A percentile compares a stretch with the other conserved stretches of the same genome.
phyloP scores from a whole-genome alignment of 371 early-diverging fungal genomes.

The Syncephalastrum contaminatum region DNA sequence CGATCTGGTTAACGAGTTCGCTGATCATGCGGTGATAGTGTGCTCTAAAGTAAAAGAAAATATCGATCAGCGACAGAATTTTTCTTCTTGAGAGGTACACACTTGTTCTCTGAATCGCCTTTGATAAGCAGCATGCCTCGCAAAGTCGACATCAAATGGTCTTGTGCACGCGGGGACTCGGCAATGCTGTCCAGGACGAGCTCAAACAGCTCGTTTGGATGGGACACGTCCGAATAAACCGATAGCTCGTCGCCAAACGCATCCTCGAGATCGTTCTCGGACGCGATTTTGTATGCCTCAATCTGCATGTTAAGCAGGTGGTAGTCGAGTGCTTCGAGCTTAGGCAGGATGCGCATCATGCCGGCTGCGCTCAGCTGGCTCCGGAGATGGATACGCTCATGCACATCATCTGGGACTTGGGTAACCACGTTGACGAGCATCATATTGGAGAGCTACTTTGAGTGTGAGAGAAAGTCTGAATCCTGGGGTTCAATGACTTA shows the following conservation, averaged over 20 bases:
- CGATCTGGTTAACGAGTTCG: conserved; percentile 75
- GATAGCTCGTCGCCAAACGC: conserved; percentile 21
- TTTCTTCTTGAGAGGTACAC: background rate
- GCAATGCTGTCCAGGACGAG: conserved; percentile 57
- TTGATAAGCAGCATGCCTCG: conserved; percentile 73
- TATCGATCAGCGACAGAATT: conserved; percentile 60
- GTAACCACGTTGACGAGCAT: conserved; percentile 80
- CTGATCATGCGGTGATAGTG: conserved; percentile 81
- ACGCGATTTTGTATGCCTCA: conserved; percentile 67
- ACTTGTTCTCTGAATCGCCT: conserved; percentile 61
- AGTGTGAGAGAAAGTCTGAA: background rate
- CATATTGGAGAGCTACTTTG: conserved; percentile 67
- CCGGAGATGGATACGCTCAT: conserved; percentile 72
- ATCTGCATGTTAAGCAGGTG: conserved; percentile 70
- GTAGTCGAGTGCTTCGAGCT: conserved; percentile 64
- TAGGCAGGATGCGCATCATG: conserved; percentile 50
- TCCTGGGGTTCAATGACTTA: conserved; percentile 19
- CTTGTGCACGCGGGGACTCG: conserved; percentile 63
- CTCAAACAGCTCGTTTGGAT: conserved; percentile 71
- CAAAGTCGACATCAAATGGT: conserved; percentile 65
- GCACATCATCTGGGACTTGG: conserved; percentile 67
- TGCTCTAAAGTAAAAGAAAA: conserved; percentile 59
- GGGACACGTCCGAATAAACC: conserved; percentile 37
- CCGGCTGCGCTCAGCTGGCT: conserved; percentile 74
- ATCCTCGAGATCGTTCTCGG: conserved; percentile 61